Evolutionary conservation across 768 basidiomycete genomes (phyloP).

Genomic region (Postia placenta): DNA sequence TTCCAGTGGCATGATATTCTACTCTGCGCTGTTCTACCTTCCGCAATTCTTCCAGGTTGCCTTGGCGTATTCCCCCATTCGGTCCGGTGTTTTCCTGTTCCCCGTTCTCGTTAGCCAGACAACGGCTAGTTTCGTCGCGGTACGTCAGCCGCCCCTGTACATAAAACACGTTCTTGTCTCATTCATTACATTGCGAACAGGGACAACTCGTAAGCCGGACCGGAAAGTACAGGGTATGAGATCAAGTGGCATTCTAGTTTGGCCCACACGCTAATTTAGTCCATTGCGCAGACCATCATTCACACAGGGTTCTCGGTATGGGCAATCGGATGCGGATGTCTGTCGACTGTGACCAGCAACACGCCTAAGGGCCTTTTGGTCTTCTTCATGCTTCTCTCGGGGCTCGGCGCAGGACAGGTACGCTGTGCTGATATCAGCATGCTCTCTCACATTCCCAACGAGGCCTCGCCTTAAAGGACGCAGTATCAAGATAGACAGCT

Average conservation of each 20-base stretch:
- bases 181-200: conserved; percentile 22
- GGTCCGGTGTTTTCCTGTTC: conserved; percentile 59
- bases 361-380: conserved; percentile 47
- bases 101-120: conserved; percentile 66
- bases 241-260: not conserved
- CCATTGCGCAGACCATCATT: conserved; percentile 41
- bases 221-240: conserved; percentile 51
- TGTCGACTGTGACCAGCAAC: conserved; percentile 53
- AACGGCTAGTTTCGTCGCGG: conserved; percentile 43
- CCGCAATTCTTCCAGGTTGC: conserved; percentile 76
- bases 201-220: conserved; percentile 60
- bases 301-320: conserved; percentile 60
- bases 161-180: not conserved
- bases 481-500: not conserved
- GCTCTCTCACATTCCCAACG: too few relatives aligned
- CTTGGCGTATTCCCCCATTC: conserved; percentile 59
- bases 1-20: conserved; percentile 51
- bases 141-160: conserved; percentile 22
- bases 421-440: too few relatives aligned
- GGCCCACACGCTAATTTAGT: not conserved
- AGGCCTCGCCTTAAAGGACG: conserved; percentile 7
- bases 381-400: conserved; percentile 28
- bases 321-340: conserved; percentile 63
- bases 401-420: conserved; percentile 23
- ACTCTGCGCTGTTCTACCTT: conserved; percentile 62